A percentile compares a stretch with the other conserved stretches of the same genome.
Conservation (phyloP, 2,329 filamentous ascomycete genomes). For the Fusarium xylarioides region DNA sequence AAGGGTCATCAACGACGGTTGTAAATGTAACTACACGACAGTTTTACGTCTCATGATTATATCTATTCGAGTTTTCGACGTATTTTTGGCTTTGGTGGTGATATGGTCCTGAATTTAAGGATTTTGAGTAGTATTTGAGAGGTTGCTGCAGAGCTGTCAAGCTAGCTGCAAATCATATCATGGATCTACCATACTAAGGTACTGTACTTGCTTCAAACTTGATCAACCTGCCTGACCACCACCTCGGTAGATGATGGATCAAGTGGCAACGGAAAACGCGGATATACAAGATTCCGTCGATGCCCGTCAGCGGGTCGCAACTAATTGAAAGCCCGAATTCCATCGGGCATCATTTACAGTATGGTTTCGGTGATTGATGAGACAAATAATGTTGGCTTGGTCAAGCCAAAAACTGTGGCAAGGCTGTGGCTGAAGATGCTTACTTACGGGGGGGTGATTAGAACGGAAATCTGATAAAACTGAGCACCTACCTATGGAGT, state of each 20-base stretch:
- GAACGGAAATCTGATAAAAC: not conserved
- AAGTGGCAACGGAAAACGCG: constrained; percentile 13
- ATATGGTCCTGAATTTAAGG: not conserved
- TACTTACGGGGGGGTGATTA: not conserved
- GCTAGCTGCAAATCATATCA: not conserved
- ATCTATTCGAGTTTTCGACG: constrained; percentile 5
- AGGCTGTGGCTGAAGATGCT: not conserved
- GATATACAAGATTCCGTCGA: not conserved
- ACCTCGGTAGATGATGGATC: not conserved
- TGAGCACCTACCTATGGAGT: not conserved
- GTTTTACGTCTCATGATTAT: constrained; percentile 30
- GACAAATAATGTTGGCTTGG: not conserved
- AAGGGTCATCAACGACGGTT: constrained; percentile 14
- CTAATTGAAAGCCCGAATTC: constrained; percentile 11
- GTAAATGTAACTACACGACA: constrained; percentile 28
- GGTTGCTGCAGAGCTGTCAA: not conserved
- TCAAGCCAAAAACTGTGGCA: not conserved
- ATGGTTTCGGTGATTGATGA: not conserved
- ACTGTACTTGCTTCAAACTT: not conserved
- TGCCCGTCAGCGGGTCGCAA: constrained; percentile 9
- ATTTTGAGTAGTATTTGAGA: not conserved
- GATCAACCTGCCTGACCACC: not conserved
- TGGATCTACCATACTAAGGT: not conserved
- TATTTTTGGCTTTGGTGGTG: not conserved
- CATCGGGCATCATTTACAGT: constrained; percentile 9